Conservation (phyloP, 192 early-diverging fungal genomes). For the Podila minutissima region DNA sequence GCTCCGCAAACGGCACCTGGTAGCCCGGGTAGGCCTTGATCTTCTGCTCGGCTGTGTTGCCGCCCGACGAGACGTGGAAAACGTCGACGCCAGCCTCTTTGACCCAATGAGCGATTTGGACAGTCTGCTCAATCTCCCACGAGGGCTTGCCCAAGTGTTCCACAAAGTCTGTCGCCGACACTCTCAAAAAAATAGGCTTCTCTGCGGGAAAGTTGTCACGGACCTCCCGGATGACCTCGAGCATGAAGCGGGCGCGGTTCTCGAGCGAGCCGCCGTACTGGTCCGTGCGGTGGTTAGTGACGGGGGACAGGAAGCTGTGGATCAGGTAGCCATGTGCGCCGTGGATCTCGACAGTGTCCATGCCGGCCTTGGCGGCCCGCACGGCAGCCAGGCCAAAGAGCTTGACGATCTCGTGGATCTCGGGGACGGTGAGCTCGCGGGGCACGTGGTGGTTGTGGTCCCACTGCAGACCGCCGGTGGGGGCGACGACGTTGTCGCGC, state of each 20-base stretch:
- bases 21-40: slow-evolving; percentile 59
- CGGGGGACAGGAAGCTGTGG: slow-evolving; percentile 80
- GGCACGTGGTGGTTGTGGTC: slow-evolving; percentile 52
- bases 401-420: slow-evolving; percentile 70
- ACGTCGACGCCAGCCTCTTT: slow-evolving; percentile 82
- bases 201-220: slow-evolving; percentile 66
- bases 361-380: slow-evolving; percentile 80
- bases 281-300: slow-evolving; percentile 88
- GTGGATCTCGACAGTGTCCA: slow-evolving; percentile 91
- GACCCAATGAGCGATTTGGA: slow-evolving; percentile 66
- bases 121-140: slow-evolving; percentile 80
- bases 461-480: slow-evolving; percentile 60
- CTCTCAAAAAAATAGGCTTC: slow-evolving; percentile 81
- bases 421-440: slow-evolving; percentile 65
- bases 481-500: slow-evolving; percentile 74
- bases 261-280: slow-evolving; percentile 90
- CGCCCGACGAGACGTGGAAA: slow-evolving; percentile 83
- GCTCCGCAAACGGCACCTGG: slow-evolving; percentile 77
- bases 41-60: slow-evolving; percentile 62
- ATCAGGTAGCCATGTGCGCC: slow-evolving; percentile 91
- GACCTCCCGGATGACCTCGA: slow-evolving; percentile 68
- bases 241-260: slow-evolving; percentile 66
- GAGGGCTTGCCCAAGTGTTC: slow-evolving; percentile 50
- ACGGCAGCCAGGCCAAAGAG: slow-evolving; percentile 71
- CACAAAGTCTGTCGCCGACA: slow-evolving; percentile 79